These are phyloP conservation scores for Rhytidhysteron rufulum DNA, from an alignment of 2,329 filamentous ascomycete genomes.

Conservation along the genomic window DNA sequence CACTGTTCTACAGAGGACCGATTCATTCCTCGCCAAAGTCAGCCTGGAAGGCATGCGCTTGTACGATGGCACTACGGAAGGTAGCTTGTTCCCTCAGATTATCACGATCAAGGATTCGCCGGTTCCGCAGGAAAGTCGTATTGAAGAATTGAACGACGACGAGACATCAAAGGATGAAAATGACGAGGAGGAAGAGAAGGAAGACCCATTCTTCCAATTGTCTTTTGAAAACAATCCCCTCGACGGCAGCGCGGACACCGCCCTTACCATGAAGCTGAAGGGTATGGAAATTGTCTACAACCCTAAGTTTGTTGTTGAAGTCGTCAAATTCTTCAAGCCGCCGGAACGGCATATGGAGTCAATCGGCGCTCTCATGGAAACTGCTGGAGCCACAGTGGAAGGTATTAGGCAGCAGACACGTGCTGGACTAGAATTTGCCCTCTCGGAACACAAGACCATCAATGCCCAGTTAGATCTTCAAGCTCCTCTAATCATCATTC, in stretches of 20 bases:
- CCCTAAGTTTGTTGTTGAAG: slow-evolving; percentile 83
- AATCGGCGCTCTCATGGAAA: slow-evolving; percentile 92
- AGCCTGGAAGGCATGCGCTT: slow-evolving; percentile 90
- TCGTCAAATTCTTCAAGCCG: slow-evolving; percentile 93
- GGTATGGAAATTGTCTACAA: slow-evolving; percentile 98
- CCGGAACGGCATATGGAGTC: slow-evolving; percentile 98
- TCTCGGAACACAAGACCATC: slow-evolving; percentile 97
- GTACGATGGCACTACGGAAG: slow-evolving; percentile 91
- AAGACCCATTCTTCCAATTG: slow-evolving; percentile 86
- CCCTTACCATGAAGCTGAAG: slow-evolving; percentile 85
- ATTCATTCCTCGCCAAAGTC: slow-evolving; percentile 83
- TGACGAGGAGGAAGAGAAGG: slow-evolving; percentile 43
- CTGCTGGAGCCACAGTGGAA: slow-evolving; percentile 91
- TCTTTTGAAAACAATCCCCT: slow-evolving; percentile 94
- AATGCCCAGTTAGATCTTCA: slow-evolving; percentile 95
- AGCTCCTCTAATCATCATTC: slow-evolving; percentile 92
- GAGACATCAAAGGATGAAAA: slow-evolving; percentile 42
- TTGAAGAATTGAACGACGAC: slow-evolving; percentile 48
- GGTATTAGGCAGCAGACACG: slow-evolving; percentile 92
- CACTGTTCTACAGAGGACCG: slow-evolving; percentile 82
- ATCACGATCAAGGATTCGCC: slow-evolving; percentile 86
- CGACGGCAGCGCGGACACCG: slow-evolving; percentile 86
- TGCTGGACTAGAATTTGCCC: slow-evolving; percentile 89
- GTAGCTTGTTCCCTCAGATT: slow-evolving; percentile 90
- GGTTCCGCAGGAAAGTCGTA: slow-evolving; percentile 40